Evolutionary conservation across 305 asterid species (phyloP), one percentile per base, ranked within the genome.

Genomic region (Ilex paraguariensis): DNA sequence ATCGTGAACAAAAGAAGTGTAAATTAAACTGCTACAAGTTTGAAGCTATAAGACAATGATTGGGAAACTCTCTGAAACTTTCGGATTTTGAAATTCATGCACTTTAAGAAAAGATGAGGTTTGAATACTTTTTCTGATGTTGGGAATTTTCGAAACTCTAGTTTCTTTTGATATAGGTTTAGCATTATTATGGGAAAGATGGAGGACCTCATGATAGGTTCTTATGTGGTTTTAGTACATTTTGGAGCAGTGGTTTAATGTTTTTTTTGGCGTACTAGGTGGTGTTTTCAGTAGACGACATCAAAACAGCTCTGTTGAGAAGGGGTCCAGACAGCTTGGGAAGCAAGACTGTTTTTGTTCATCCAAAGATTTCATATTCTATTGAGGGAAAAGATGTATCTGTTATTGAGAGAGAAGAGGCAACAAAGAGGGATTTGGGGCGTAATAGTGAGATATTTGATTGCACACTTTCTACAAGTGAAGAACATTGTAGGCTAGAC

Each of bases 301-400:
- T 89, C 50, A 84, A 76, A 75, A 70, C 45, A 52, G 87, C 80
- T 57, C 67, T 92, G 62, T 74, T 59, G 57, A 80, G 94, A 79
- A 85, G 98, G 76, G 98, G 98, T 15, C 98, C 98, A 31, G 93
- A 89, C 65, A 87, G 90, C 76, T 63, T 89, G 56, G 96, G 94
- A 59, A 70, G 85, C 73, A 83, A 68, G 68, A 62, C 45, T 73
- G 63, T 89, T 64, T 45, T 71, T 63, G 65, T 89, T 44, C 66
- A 69, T 68, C 60, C 79, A 9, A 68, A 60, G 15, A 48, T 42
- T 30, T 58, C 70, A 7, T 28, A 53, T 40, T 72, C 65, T 56
- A 58, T 44, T 33, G 68, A 70, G 15, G 72, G 66, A 15, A 48
- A 46, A 31, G 58, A 54, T 30, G 60, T 73, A 49, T 79, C 79